Conservation (phyloP, 768 basidiomycete species). For the Leccinum arenicola region DNA sequence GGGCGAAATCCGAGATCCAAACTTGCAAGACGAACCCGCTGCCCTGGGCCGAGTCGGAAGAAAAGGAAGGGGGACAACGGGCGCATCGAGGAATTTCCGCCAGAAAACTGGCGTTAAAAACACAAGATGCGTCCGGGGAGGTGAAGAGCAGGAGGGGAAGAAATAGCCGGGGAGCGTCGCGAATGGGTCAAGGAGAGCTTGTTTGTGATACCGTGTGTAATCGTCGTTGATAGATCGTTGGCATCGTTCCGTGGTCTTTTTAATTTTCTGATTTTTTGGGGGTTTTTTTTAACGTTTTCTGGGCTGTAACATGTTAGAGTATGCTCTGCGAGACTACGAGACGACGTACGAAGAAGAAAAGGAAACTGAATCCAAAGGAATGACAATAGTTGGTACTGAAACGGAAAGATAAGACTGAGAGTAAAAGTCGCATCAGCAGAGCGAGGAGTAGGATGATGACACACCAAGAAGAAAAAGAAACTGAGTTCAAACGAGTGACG, state of each 20-base stretch:
- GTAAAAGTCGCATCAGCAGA: background rate
- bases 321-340: background rate
- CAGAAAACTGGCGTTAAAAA: slow-evolving; percentile 4
- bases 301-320: background rate
- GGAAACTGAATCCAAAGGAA: no score
- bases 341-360: background rate
- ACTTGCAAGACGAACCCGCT: background rate
- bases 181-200: background rate
- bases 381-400: background rate
- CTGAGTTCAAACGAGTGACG: background rate
- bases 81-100: slow-evolving; percentile 6
- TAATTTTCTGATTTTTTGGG: background rate
- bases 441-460: background rate
- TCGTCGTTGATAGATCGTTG: background rate
- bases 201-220: background rate
- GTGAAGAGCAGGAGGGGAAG: background rate
- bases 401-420: background rate
- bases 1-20: background rate
- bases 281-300: background rate
- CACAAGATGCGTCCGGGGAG: slow-evolving; percentile 1
- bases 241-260: slow-evolving; percentile 2
- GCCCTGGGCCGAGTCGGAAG: background rate
- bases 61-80: slow-evolving; percentile 3
- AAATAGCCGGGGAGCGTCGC: background rate
- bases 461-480: background rate